phyloP scores from a whole-genome alignment of 129 eudicot species.

The Flaveria ramosissima region DNA sequence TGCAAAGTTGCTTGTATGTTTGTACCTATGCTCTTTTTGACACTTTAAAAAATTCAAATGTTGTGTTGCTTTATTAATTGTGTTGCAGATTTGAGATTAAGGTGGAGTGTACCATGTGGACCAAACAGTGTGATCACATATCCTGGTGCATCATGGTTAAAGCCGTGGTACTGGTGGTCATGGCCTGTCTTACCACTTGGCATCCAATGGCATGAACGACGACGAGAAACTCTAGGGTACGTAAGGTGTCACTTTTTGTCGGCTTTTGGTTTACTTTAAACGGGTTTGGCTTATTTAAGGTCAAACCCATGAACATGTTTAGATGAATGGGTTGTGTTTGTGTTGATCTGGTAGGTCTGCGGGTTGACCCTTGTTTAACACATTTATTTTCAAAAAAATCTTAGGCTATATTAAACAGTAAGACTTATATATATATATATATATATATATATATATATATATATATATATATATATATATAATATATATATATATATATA shows the following conservation, averaged over 20 bases:
- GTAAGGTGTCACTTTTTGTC: no score
- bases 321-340: not conserved
- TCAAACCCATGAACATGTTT: not conserved
- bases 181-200: conserved; percentile 95
- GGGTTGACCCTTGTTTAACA: not conserved
- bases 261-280: no score
- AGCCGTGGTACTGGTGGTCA: conserved; percentile 99
- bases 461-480: no score
- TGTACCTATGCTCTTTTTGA: not conserved
- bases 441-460: no score
- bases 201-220: conserved; percentile 80
- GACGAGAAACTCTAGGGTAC: conserved; percentile 83
- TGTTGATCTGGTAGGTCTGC: no score
- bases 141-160: conserved; percentile 89
- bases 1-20: not conserved
- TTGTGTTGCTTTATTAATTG: not conserved
- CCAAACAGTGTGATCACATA: conserved; percentile 93
- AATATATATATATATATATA: no score
- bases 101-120: conserved; percentile 98
- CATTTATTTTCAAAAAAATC: no score
- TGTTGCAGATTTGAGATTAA: conserved; percentile 67
- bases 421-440: no score
- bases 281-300: not conserved
- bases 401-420: no score
- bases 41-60: not conserved